These are phyloP conservation scores for Ophiocordyceps camponoti-saundersi DNA, from an alignment of 2,329 filamentous ascomycete species.

Conservation along the genomic window DNA sequence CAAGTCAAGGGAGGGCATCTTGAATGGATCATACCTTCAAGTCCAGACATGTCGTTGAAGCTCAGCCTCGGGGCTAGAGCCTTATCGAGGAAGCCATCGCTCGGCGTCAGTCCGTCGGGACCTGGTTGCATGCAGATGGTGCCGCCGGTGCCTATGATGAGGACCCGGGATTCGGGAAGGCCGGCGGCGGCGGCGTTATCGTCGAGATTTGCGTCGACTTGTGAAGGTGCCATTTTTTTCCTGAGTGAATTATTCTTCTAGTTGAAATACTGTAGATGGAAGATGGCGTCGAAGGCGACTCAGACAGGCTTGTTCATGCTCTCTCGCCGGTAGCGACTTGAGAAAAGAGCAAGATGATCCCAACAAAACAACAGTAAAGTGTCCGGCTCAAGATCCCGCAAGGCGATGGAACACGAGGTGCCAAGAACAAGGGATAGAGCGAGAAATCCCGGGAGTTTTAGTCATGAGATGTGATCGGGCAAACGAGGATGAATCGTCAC, in stretches of 20 bases:
- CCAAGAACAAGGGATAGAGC: not conserved
- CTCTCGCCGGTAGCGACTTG: no score
- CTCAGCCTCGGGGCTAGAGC: slow-evolving; percentile 69
- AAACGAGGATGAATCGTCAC: not conserved
- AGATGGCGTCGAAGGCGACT: not conserved
- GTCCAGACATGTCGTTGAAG: slow-evolving; percentile 52
- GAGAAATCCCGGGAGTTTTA: slow-evolving; percentile 1
- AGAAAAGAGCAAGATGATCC: no score
- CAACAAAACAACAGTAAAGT: not conserved
- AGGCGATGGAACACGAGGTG: not conserved
- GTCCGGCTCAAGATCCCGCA: not conserved
- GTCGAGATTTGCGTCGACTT: not conserved
- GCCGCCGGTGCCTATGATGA: slow-evolving; percentile 81
- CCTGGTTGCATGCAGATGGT: slow-evolving; percentile 87
- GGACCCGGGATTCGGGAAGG: slow-evolving; percentile 59
- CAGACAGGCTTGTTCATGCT: no score
- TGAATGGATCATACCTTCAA: slow-evolving; percentile 1
- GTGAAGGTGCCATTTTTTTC: slow-evolving; percentile 5
- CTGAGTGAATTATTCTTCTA: not conserved
- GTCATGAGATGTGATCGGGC: not conserved
- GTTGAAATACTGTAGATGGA: not conserved
- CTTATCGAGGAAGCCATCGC: slow-evolving; percentile 62
- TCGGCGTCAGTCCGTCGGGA: slow-evolving; percentile 62
- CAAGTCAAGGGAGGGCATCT: no score
- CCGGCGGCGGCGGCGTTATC: slow-evolving; percentile 5